Evolutionary conservation across 2,329 filamentous ascomycete species (phyloP), one percentile per base, ranked within the genome.

Genomic region (Diplodia scrobiculata): DNA sequence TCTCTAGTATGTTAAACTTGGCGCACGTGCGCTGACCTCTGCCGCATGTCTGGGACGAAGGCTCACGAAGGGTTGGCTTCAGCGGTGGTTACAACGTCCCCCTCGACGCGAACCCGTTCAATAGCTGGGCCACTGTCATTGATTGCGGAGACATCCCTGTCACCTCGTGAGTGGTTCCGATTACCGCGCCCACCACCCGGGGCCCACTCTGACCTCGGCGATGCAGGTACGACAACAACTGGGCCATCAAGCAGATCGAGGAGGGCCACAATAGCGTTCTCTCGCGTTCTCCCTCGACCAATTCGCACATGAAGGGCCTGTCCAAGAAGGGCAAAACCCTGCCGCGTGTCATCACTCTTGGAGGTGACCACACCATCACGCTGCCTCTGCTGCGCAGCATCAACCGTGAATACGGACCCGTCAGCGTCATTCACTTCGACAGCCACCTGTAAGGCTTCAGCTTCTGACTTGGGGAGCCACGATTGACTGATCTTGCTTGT

Each of bases 21-120:
- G 59, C 45, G 48, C 45, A 38, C 27, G 47, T 21, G 55, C 55
- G 55, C 55, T 60, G 55, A 48, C 55, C 48, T 41, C 17, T 68
- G 65, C 59, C 21, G 25, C 10, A 45, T 34, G 53, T 66, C 52
- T 45, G 54, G 70, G 67, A 69, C 68, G 65, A 77, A 81, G 79
- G 80, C 80, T 82, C 79, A 82, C 79, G 79, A 66, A 83, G 79
- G 74, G 73, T 84, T 68, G 75, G 79, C 65, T 83, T 81, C 77
- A 94, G 91, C 75, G 91, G 91, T 71, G 91, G 91, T 5, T 96
- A 95, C 78, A 95, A 96, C 72, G 91, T 95, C 4, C 91, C 91
- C 0, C 81, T 96, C 14, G 82, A 86, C 32, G 89, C 89, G 25
- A 94, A 95, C 77, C 90, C 91, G 0, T 95, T 95, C 81, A 87